These are phyloP conservation scores for Orbilia brochopaga DNA, from an alignment of 2,329 filamentous ascomycete genomes.

Conservation along the genomic window DNA sequence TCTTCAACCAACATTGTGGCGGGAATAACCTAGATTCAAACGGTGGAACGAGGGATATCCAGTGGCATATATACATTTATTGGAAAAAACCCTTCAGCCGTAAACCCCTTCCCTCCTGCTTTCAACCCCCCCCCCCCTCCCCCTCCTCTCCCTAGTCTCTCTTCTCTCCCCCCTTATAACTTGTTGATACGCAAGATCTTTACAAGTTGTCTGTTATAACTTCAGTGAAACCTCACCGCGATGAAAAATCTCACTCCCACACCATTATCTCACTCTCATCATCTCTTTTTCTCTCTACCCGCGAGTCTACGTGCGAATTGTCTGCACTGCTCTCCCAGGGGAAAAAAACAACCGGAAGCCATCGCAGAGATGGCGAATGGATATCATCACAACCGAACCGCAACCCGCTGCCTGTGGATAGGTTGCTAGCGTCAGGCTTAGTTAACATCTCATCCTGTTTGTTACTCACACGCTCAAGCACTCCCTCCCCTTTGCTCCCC, in stretches of 20 bases:
- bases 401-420: conserved; percentile 30
- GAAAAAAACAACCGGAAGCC: conserved; percentile 41
- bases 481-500: conserved; percentile 57
- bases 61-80: conserved; percentile 43
- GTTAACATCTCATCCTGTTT: conserved; percentile 63
- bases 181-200: conserved; percentile 50
- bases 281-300: conserved; percentile 38
- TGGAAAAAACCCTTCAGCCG: conserved; percentile 46
- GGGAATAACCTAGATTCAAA: conserved; percentile 47
- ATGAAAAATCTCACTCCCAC: conserved; percentile 44
- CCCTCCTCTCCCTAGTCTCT: neutral
- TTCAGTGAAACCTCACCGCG: conserved; percentile 50
- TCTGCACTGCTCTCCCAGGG: conserved; percentile 38
- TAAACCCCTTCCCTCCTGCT: conserved; percentile 29
- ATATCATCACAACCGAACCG: conserved; percentile 41
- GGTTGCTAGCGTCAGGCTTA: conserved; percentile 55
- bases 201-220: conserved; percentile 51
- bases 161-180: conserved; percentile 1
- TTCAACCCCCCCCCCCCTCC: conserved; percentile 1
- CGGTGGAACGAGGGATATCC: conserved; percentile 47
- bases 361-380: conserved; percentile 41
- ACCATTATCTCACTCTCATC: conserved; percentile 25
- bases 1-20: conserved; percentile 26
- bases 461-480: conserved; percentile 63
- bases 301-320: conserved; percentile 38